phyloP scores from a whole-genome alignment of 306 rosid genomes.

The Sphenostylis stenocarpa region DNA sequence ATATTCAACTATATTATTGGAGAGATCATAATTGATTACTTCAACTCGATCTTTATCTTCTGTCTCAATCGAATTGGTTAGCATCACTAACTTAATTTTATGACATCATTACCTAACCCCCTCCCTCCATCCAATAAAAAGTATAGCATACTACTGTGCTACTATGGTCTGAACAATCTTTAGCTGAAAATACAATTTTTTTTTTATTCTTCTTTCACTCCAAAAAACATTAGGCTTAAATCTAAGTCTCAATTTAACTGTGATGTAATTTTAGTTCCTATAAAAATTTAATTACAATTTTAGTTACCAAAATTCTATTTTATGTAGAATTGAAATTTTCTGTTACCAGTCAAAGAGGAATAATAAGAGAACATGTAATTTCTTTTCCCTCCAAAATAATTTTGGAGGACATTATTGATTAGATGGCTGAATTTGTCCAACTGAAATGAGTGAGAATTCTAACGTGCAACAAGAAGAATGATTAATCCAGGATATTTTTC shows the following conservation, averaged over 20 bases:
- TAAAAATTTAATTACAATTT: too few relatives aligned
- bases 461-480: conserved; percentile 27
- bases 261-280: too few relatives aligned
- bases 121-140: background rate
- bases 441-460: conserved; percentile 5
- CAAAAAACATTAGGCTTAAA: too few relatives aligned
- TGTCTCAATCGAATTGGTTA: conserved; percentile 22
- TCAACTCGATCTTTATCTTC: background rate
- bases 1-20: background rate
- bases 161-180: too few relatives aligned
- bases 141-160: background rate
- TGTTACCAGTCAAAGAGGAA: too few relatives aligned
- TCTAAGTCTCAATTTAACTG: too few relatives aligned
- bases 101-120: background rate
- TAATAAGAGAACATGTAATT: too few relatives aligned
- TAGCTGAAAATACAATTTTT: too few relatives aligned
- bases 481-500: conserved; percentile 4
- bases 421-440: background rate
- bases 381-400: background rate
- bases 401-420: background rate
- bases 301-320: too few relatives aligned
- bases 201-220: too few relatives aligned
- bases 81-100: conserved; percentile 9
- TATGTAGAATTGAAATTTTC: too few relatives aligned
- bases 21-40: background rate